Conservation (phyloP, 805 yeast genomes). For the Priceomyces melissophilus region DNA sequence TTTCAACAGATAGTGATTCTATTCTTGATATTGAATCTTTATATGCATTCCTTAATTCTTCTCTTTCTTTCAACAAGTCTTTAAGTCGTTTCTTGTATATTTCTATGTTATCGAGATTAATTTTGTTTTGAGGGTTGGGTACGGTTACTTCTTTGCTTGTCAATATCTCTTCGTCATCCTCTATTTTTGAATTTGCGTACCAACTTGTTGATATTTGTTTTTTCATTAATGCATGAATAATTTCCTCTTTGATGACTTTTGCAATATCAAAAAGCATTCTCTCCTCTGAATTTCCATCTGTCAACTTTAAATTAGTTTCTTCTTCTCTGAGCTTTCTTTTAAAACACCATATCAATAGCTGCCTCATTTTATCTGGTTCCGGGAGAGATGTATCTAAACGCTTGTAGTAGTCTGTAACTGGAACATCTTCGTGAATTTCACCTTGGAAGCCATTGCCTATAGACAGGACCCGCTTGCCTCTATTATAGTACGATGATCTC, state of each 20-base stretch:
- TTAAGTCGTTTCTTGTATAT: conserved; percentile 43
- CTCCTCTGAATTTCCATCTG: conserved; percentile 28
- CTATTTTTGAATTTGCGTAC: conserved; percentile 46
- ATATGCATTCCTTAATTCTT: conserved; percentile 42
- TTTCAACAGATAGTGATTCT: conserved; percentile 10
- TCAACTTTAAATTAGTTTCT: conserved; percentile 11
- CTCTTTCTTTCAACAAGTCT: conserved; percentile 44
- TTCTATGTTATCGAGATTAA: conserved; percentile 47
- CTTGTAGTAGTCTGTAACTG: conserved; percentile 53
- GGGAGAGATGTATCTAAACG: conserved; percentile 60
- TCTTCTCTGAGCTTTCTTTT: conserved; percentile 43
- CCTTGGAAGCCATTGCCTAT: conserved; percentile 71
- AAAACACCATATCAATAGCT: conserved; percentile 65
- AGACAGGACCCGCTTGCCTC: conserved; percentile 73
- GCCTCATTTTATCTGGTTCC: conserved; percentile 72
- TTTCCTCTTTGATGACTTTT: conserved; percentile 60
- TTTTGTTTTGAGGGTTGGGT: conserved; percentile 60
- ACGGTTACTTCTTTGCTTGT: conserved; percentile 30
- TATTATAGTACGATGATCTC: conserved; percentile 49
- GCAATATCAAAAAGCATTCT: conserved; percentile 50
- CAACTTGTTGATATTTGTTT: conserved; percentile 66
- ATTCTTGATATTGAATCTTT: conserved; percentile 15
- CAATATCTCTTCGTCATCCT: conserved; percentile 16
- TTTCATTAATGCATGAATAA: conserved; percentile 53
- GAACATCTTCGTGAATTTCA: conserved; percentile 62